These are phyloP conservation scores for Aspergillus sclerotialis DNA, from an alignment of 2,329 filamentous ascomycete species.

Conservation along the genomic window DNA sequence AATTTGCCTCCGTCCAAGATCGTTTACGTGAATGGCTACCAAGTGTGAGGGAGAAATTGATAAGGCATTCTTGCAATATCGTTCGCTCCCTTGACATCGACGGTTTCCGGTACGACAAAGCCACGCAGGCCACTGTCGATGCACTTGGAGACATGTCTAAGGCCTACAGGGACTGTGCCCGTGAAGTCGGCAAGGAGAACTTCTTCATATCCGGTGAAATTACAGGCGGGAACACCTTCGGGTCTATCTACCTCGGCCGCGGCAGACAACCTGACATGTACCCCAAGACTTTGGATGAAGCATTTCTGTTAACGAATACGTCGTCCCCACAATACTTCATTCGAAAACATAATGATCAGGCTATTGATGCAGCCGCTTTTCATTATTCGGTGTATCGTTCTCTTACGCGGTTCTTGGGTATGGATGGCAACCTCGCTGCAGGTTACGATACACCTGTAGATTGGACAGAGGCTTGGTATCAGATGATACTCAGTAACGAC, in stretches of 20 bases:
- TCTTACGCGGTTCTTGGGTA: constrained; percentile 54
- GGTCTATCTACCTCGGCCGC: constrained; percentile 55
- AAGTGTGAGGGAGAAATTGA: constrained; percentile 50
- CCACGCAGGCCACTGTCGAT: constrained; percentile 57
- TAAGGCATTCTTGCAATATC: constrained; percentile 57
- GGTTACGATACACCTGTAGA: constrained; percentile 49
- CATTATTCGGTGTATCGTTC: constrained; percentile 59
- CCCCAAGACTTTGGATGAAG: constrained; percentile 41
- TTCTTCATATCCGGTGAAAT: constrained; percentile 61
- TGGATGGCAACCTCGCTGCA: constrained; percentile 51
- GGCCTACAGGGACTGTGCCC: constrained; percentile 52
- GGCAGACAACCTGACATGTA: constrained; percentile 51
- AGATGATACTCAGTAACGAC: constrained; percentile 53
- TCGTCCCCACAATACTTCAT: constrained; percentile 43
- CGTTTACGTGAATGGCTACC: constrained; percentile 59
- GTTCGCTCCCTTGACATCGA: constrained; percentile 60
- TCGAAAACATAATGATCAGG: constrained; percentile 45
- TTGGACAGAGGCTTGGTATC: constrained; percentile 51
- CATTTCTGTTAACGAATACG: constrained; percentile 42
- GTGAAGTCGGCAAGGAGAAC: constrained; percentile 52
- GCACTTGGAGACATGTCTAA: constrained; percentile 52
- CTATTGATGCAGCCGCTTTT: constrained; percentile 55
- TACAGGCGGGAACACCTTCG: constrained; percentile 55
- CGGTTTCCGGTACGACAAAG: constrained; percentile 62
- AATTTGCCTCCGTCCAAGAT: constrained; percentile 62